These are phyloP conservation scores for Yamadazyma scolyti DNA, from an alignment of 805 yeast genomes.

Conservation along the genomic window DNA sequence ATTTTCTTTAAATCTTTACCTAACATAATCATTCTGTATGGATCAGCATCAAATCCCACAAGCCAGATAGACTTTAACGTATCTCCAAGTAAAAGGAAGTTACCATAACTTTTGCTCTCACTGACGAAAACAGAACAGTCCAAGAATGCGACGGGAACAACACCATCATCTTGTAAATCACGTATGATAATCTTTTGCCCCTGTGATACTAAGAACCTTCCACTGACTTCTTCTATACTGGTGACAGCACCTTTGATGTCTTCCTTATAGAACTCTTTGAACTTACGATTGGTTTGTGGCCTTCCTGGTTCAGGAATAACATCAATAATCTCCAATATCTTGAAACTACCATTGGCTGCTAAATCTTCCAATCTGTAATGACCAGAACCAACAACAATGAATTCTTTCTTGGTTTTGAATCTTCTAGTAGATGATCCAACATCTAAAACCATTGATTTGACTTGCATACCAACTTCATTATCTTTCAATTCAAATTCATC, in stretches of 20 bases:
- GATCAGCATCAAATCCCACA: slow-evolving; percentile 92
- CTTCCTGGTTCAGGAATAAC: slow-evolving; percentile 86
- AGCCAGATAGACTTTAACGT: slow-evolving; percentile 71
- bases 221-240: slow-evolving; percentile 72
- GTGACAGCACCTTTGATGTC: slow-evolving; percentile 82
- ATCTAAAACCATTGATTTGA: slow-evolving; percentile 52
- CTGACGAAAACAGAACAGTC: slow-evolving; percentile 80
- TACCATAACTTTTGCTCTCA: slow-evolving; percentile 80
- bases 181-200: slow-evolving; percentile 81
- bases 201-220: slow-evolving; percentile 78
- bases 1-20: slow-evolving; percentile 69
- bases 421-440: slow-evolving; percentile 39
- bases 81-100: slow-evolving; percentile 79
- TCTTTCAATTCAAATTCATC: slow-evolving; percentile 64
- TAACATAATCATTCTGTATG: slow-evolving; percentile 75
- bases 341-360: slow-evolving; percentile 74
- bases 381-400: slow-evolving; percentile 77
- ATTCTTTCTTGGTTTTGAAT: slow-evolving; percentile 55
- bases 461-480: slow-evolving; percentile 60
- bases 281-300: slow-evolving; percentile 78
- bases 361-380: slow-evolving; percentile 74
- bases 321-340: slow-evolving; percentile 69
- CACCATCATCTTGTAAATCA: slow-evolving; percentile 81
- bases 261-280: slow-evolving; percentile 71
- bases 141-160: slow-evolving; percentile 89